Conservation (phyloP, 768 basidiomycete genomes). For the Amanita muscaria region DNA sequence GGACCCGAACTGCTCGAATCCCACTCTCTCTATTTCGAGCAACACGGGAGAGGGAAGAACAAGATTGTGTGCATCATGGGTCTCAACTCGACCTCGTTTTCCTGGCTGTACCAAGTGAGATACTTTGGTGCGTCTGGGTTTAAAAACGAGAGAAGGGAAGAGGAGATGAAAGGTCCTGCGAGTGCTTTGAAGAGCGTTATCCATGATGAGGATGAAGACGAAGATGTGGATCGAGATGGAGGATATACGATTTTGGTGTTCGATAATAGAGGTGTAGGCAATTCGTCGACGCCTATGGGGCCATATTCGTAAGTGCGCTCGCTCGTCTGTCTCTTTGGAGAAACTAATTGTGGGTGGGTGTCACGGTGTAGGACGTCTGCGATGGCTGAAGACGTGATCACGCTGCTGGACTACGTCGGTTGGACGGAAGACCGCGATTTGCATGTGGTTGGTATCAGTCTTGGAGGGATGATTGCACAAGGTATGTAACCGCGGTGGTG, state of each 20-base stretch:
- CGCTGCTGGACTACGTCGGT: constrained; percentile 57
- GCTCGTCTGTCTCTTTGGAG: too few species aligned
- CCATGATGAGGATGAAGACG: too few species aligned
- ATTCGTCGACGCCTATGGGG: constrained; percentile 60
- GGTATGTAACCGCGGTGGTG: constrained; percentile 26
- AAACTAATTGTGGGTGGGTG: too few species aligned
- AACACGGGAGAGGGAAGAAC: constrained; percentile 54
- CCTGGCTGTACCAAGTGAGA: too few species aligned
- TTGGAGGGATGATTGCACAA: constrained; percentile 84
- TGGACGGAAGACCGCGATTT: constrained; percentile 58
- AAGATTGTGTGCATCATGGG: constrained; percentile 80
- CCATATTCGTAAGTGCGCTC: constrained; percentile 76
- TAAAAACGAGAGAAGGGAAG: too few species aligned
- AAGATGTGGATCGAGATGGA: constrained; percentile 16
- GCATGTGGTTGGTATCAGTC: constrained; percentile 65
- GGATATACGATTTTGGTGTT: too few species aligned
- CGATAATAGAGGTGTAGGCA: constrained; percentile 80
- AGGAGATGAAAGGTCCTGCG: too few species aligned
- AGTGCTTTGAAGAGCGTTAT: too few species aligned
- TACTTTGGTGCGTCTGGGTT: too few species aligned
- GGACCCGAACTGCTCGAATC: constrained; percentile 41
- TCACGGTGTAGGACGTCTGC: constrained; percentile 51
- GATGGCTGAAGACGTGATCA: constrained; percentile 71
- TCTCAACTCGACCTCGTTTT: constrained; percentile 53
- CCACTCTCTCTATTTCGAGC: constrained; percentile 73